Conservation (phyloP, 148 eudicot genomes). For the Cornus suecica region DNA sequence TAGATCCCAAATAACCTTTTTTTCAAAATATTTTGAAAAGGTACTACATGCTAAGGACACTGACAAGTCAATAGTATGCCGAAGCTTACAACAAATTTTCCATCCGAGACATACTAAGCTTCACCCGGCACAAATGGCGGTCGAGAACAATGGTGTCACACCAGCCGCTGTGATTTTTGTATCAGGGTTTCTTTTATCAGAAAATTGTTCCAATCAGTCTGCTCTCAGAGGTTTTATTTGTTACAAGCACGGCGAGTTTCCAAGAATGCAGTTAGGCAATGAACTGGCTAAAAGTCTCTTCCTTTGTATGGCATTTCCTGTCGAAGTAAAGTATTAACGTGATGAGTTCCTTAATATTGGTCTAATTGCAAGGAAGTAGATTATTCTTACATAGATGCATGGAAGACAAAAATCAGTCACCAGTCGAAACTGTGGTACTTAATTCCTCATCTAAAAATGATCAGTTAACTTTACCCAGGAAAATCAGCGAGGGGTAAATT, state of each 20-base stretch:
- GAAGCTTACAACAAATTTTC: slow-evolving; percentile 15
- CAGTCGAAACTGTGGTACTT: background rate
- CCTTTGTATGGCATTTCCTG: slow-evolving; percentile 79
- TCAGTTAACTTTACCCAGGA: background rate
- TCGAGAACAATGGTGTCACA: background rate
- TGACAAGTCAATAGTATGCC: background rate
- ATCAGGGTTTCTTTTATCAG: background rate
- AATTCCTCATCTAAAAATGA: background rate
- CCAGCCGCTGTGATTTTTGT: background rate
- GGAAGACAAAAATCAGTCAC: background rate
- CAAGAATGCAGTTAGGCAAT: slow-evolving; percentile 9
- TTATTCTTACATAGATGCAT: background rate
- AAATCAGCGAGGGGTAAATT: too few relatives aligned
- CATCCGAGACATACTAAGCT: background rate
- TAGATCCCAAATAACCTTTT: slow-evolving; percentile 7
- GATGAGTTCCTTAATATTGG: background rate
- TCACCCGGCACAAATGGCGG: slow-evolving; percentile 12
- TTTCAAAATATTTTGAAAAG: background rate
- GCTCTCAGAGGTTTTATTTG: slow-evolving; percentile 2
- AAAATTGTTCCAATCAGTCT: slow-evolving; percentile 15
- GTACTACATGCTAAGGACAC: slow-evolving; percentile 1
- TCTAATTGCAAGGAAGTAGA: background rate
- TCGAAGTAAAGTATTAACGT: background rate
- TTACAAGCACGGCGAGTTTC: background rate
- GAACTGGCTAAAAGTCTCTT: slow-evolving; percentile 47